A percentile compares a stretch with the other conserved stretches of the same genome.
phyloP scores from a whole-genome alignment of 768 basidiomycete genomes.

The Hydnomerulius pinastri region DNA sequence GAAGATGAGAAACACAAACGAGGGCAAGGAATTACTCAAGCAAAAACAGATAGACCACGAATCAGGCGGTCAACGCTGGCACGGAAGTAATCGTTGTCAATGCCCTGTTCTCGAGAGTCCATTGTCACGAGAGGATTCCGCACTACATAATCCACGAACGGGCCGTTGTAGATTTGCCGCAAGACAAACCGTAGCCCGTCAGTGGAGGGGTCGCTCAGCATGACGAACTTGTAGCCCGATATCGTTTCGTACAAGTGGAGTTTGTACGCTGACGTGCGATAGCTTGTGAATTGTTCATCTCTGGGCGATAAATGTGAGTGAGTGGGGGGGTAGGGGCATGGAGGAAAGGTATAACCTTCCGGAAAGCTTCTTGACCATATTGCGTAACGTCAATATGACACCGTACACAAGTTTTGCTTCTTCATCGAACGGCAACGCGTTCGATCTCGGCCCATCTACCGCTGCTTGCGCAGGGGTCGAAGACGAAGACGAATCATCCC shows the following conservation, averaged over 20 bases:
- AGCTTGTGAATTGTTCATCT: slow-evolving; percentile 89
- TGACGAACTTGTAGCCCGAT: slow-evolving; percentile 93
- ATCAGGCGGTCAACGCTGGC: slow-evolving; percentile 76
- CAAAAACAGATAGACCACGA: slow-evolving; percentile 54
- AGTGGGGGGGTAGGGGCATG: background rate
- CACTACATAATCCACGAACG: slow-evolving; percentile 92
- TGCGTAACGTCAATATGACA: slow-evolving; percentile 85
- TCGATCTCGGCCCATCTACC: slow-evolving; percentile 34
- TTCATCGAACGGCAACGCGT: slow-evolving; percentile 87
- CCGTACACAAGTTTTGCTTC: slow-evolving; percentile 98
- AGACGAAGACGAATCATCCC: slow-evolving; percentile 41
- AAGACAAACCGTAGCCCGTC: slow-evolving; percentile 83
- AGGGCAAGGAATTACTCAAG: slow-evolving; percentile 17
- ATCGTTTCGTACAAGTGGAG: slow-evolving; percentile 90
- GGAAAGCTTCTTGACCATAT: slow-evolving; percentile 94
- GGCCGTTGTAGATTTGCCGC: slow-evolving; percentile 89
- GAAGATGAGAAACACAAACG: background rate
- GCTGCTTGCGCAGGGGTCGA: slow-evolving; percentile 22
- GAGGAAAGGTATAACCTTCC: slow-evolving; percentile 55
- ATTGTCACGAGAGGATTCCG: slow-evolving; percentile 85
- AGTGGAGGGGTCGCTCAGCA: slow-evolving; percentile 84
- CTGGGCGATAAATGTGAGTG: slow-evolving; percentile 42
- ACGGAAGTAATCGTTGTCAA: slow-evolving; percentile 93
- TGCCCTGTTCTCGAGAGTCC: slow-evolving; percentile 81
- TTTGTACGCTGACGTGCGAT: slow-evolving; percentile 90